A percentile compares a stretch with the other conserved stretches of the same genome.
Conservation (phyloP, 768 basidiomycete genomes). For the Collybia sordida region DNA sequence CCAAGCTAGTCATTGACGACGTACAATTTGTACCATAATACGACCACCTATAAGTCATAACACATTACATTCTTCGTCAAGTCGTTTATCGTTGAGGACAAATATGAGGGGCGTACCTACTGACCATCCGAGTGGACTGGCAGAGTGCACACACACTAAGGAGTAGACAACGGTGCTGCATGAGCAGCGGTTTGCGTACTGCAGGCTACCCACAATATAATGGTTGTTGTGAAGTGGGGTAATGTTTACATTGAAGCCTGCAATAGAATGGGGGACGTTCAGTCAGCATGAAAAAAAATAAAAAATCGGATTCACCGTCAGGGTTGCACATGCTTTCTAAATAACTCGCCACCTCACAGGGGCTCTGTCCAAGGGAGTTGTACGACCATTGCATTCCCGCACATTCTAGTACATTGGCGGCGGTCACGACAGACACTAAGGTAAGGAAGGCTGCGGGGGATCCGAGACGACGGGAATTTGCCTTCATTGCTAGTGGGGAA, state of each 20-base stretch:
- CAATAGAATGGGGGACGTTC: background rate
- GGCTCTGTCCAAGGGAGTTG: slow-evolving; percentile 1
- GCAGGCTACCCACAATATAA: background rate
- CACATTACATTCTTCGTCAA: no score
- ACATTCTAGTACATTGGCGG: no score
- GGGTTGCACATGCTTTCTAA: background rate
- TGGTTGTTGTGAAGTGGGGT: background rate
- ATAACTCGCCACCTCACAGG: background rate
- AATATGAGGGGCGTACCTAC: background rate
- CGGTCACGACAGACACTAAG: no score
- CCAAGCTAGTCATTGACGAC: background rate
- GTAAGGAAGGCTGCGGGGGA: no score
- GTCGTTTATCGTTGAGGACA: no score
- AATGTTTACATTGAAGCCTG: background rate
- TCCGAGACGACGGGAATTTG: no score
- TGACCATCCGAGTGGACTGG: slow-evolving; percentile 5
- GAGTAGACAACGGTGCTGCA: slow-evolving; percentile 2
- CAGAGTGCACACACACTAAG: slow-evolving; percentile 5
- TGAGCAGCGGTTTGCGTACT: background rate
- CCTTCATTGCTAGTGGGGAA: no score
- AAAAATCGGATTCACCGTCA: background rate
- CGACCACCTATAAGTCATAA: background rate
- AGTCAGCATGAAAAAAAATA: no score
- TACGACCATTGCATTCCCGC: background rate
- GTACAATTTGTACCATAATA: background rate